These are phyloP conservation scores for Solanum tarapatanum DNA, from an alignment of 257 asterid species.

Conservation along the genomic window DNA sequence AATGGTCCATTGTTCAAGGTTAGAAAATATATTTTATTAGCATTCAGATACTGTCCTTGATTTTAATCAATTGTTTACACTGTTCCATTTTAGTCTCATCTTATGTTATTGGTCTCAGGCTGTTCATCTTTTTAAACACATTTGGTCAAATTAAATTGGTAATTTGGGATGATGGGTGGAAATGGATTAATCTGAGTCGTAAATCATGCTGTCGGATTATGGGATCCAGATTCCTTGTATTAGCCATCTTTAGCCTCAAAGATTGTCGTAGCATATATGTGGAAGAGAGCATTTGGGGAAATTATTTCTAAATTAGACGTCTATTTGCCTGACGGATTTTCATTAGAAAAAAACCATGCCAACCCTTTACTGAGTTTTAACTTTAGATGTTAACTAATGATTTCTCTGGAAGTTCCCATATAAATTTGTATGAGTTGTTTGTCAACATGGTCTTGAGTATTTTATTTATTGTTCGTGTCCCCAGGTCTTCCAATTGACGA, in stretches of 20 bases:
- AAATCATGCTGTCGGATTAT: background rate
- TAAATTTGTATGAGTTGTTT: background rate
- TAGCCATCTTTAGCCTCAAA: background rate
- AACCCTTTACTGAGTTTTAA: background rate
- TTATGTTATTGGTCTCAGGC: background rate
- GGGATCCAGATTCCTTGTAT: background rate
- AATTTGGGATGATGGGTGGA: background rate
- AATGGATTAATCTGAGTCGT: background rate
- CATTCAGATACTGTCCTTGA: background rate
- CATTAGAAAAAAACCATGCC: background rate
- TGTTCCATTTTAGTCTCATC: background rate
- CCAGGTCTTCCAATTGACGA: conserved; percentile 77
- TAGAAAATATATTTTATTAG: conserved; percentile 3
- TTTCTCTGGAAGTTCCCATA: background rate
- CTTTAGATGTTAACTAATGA: background rate
- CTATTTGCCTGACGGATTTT: background rate
- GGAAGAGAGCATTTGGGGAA: background rate
- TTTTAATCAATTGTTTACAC: background rate
- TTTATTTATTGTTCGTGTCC: background rate
- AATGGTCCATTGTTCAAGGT: conserved; percentile 93
- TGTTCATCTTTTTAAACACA: background rate
- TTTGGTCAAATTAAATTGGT: background rate
- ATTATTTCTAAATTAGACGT: background rate
- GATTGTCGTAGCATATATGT: background rate
- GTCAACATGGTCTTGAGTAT: too few relatives aligned